These are phyloP conservation scores for Cystoderma amianthinum DNA, from an alignment of 768 basidiomycete species.

Conservation along the genomic window DNA sequence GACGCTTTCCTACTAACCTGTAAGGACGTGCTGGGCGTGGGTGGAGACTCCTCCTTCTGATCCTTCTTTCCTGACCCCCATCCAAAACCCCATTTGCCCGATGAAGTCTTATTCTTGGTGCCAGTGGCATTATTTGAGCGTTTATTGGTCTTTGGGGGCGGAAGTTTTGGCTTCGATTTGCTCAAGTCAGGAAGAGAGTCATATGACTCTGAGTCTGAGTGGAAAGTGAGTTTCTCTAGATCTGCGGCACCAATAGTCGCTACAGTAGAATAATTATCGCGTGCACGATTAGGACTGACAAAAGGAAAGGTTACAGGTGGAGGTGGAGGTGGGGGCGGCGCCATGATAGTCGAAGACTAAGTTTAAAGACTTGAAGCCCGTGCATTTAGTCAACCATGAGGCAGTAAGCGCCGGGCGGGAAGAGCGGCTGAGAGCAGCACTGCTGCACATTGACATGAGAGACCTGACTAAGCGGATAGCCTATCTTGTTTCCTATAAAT, in stretches of 20 bases:
- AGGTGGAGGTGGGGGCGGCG: conserved; percentile 51
- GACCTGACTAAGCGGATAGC: too few relatives aligned
- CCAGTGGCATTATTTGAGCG: conserved; percentile 51
- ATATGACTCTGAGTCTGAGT: conserved; percentile 57
- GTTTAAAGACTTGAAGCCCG: too few relatives aligned
- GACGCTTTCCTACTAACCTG: too few relatives aligned
- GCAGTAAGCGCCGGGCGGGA: too few relatives aligned
- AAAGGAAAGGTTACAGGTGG: conserved; percentile 38
- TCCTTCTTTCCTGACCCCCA: conserved; percentile 59
- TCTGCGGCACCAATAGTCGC: conserved; percentile 34
- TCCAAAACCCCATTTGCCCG: conserved; percentile 61
- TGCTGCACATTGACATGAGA: too few relatives aligned
- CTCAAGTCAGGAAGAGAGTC: conserved; percentile 30
- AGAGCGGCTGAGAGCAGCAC: too few relatives aligned
- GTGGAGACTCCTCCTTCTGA: conserved; percentile 13
- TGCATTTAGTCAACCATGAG: too few relatives aligned
- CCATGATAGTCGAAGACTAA: conserved; percentile 28
- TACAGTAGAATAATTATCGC: conserved; percentile 30
- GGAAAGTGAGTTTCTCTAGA: conserved; percentile 50
- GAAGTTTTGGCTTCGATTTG: conserved; percentile 33
- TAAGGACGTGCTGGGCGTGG: too few relatives aligned
- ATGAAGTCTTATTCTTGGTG: conserved; percentile 42
- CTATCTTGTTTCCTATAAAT: too few relatives aligned
- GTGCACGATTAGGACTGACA: conserved; percentile 37
- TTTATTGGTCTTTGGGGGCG: too few relatives aligned